Base-by-base conservation (phyloP, 164 flowering plant species). In the Cinnamomum chago region DNA sequence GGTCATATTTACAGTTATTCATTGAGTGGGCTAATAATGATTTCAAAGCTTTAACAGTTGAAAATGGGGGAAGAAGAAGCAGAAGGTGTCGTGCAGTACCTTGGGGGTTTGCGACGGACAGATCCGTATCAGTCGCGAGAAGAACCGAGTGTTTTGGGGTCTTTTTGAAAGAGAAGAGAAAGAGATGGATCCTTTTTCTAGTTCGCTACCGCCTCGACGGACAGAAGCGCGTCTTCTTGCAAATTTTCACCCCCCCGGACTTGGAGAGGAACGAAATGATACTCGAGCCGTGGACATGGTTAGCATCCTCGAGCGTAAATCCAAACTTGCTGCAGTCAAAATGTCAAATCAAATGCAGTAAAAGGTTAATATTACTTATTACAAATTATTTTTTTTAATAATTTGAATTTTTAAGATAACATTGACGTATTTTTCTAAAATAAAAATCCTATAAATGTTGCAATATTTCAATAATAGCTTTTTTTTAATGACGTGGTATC, bases 161-260 rank as follows among this genome's bases (percentile, higher is more conserved):
- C 12, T 64, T 64, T 64, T 64, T 25, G 28, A 64, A 64, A 64
- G 33, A 14, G 67, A 64, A 25, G 28, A 64, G 27, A 12, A 9
- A 64, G 66, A 24, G 12, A 60, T 18, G 64, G 24, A n/a, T 10
- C 9, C 11, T 7, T 40, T 35, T 40, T 40, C 47, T 60, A 7
- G 7, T 7, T 60, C 10, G 67, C 67, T 64, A 64, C 67, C 67
- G 67, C 24, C 33, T 23, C 67, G 67, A 25, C 67, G 67, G 67
- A 64, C 33, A 13, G 67, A 64, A 64, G 28, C 2, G 14, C 67
- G 23, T 64, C 67, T 13, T 14, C 67, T n/a, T 25, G 67, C 28
- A 11, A 22, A 25, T 64, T 15, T 15, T 35, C 47, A 35, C 5
- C 60, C 60, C 5, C n/a, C 20, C 7, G 17, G 60, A 3, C 20